Evolutionary conservation across 2,329 filamentous ascomycete genomes (phyloP), one percentile per base, ranked within the genome.

Genomic region (Pseudogymnoascus verrucosus): DNA sequence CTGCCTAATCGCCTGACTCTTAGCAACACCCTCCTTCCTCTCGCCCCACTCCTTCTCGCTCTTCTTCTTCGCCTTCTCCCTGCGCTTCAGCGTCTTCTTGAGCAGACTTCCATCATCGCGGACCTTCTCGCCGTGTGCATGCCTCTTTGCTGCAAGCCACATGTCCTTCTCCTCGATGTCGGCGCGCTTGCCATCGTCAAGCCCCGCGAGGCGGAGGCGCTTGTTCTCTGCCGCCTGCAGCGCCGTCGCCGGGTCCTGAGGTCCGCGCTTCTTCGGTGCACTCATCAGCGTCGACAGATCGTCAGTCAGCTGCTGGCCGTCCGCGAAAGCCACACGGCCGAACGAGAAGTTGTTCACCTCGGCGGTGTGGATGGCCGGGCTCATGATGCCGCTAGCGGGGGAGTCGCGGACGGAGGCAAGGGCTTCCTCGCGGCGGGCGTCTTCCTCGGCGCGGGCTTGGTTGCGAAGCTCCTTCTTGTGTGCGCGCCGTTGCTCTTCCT

Each of bases 61-160:
- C 85, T 95, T 96, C 77, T 88, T 89, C 85, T 97, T 98, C 62
- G 84, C 80, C 69, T 88, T 86, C 71, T 97, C 91, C 79, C 96
- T 96, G 69, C 93, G 87, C 83, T 97, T 97, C 68, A 98, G 80
- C 0, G 93, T 90, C 81, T 96, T 97, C 82, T 96, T 97, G 28
- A 99, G 82, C 64, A 96, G 78, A 54, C 84, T 86, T 67, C 91
- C 91, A 74, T 96, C 91, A 72, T 98, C 92, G 65, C 86, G 87
- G 36, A 97, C 88, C 73, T 91, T 90, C 73, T 96, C 93, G 60
- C 95, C 95, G 74, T 96, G 90, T 1, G 89, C 91, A 23, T 89
- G 87, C 76, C 91, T 91, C 76, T 93, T 89, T 2, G 95, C 95
- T 59, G 90, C 93, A 65, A 97, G 81, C 95, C 95, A 99, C 64